These are phyloP conservation scores for Telfairia occidentalis DNA, from an alignment of 331 rosid species.

Conservation along the genomic window DNA sequence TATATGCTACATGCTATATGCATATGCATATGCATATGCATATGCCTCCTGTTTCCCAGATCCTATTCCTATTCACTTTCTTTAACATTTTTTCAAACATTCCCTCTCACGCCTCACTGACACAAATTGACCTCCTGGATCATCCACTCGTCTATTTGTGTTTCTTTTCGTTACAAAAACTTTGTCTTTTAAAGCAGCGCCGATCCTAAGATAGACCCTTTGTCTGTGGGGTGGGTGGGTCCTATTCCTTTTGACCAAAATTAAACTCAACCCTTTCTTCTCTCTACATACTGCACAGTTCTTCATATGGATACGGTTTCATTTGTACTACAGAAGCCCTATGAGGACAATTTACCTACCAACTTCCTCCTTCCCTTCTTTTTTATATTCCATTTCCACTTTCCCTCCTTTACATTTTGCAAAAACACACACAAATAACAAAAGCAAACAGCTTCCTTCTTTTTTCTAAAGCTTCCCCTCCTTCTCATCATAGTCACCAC, in stretches of 20 bases:
- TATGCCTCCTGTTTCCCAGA: background rate
- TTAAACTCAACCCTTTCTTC: conserved; percentile 30
- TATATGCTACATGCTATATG: no score
- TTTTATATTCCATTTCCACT: conserved; percentile 38
- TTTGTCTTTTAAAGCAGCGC: conserved; percentile 24
- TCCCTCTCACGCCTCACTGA: conserved; percentile 90
- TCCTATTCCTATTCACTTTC: background rate
- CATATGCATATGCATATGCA: background rate
- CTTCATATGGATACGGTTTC: conserved; percentile 8
- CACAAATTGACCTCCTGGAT: conserved; percentile 60
- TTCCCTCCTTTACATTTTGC: conserved; percentile 26
- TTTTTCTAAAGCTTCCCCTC: conserved; percentile 42
- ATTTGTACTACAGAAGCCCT: conserved; percentile 13
- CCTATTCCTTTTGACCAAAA: conserved; percentile 57
- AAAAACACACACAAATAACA: conserved; percentile 15
- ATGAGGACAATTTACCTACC: conserved; percentile 13
- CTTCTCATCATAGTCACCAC: conserved; percentile 66
- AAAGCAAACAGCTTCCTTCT: conserved; percentile 39
- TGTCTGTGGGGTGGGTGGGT: conserved; percentile 35
- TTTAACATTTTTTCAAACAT: conserved; percentile 19
- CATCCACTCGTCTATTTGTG: conserved; percentile 20
- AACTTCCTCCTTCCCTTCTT: conserved; percentile 21
- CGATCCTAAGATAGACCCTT: conserved; percentile 46
- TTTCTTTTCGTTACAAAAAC: conserved; percentile 2
- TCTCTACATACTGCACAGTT: conserved; percentile 11